A percentile compares a stretch with the other conserved stretches of the same genome.
phyloP scores from a whole-genome alignment of 345 rosid species.

The Brassica napus region DNA sequence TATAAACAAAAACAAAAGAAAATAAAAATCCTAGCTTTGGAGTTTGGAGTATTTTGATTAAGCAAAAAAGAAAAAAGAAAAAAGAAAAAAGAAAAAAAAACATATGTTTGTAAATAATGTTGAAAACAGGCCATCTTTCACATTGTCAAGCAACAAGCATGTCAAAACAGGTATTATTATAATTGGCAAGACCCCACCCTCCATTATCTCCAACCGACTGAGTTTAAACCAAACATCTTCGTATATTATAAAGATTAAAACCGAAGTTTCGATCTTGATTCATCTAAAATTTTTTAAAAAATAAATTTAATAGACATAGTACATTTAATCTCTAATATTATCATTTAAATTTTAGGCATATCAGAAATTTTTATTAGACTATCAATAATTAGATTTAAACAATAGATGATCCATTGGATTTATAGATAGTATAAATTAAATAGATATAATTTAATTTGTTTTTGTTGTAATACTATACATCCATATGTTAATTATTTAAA shows the following conservation, averaged over 20 bases:
- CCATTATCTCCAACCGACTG: conserved; percentile 28
- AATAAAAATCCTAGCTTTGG: conserved; percentile 24
- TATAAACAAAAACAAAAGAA: conserved; percentile 17
- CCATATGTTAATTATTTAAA: too few relatives aligned
- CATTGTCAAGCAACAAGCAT: conserved; percentile 30
- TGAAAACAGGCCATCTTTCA: conserved; percentile 36
- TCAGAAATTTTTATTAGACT: too few relatives aligned
- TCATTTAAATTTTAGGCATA: too few relatives aligned
- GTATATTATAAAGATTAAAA: too few relatives aligned
- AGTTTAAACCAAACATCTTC: conserved; percentile 28
- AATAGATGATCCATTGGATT: too few relatives aligned
- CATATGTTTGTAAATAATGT: conserved; percentile 27
- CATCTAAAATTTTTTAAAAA: too few relatives aligned
- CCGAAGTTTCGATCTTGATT: too few relatives aligned
- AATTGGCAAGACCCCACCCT: conserved; percentile 44
- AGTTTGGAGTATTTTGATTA: conserved; percentile 33
- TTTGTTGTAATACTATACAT: too few relatives aligned
- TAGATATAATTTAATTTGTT: too few relatives aligned
- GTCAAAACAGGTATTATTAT: conserved; percentile 17
- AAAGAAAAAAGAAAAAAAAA: conserved; percentile 16
- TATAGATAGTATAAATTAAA: too few relatives aligned
- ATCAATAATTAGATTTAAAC: too few relatives aligned
- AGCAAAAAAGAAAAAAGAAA: conserved; percentile 26
- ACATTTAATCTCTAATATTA: background rate
- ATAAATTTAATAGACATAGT: too few relatives aligned